Percentiles rank a stretch among this genome's conserved stretches.
Conservation (phyloP, 75 land plant genomes). For the Pinus taeda region DNA sequence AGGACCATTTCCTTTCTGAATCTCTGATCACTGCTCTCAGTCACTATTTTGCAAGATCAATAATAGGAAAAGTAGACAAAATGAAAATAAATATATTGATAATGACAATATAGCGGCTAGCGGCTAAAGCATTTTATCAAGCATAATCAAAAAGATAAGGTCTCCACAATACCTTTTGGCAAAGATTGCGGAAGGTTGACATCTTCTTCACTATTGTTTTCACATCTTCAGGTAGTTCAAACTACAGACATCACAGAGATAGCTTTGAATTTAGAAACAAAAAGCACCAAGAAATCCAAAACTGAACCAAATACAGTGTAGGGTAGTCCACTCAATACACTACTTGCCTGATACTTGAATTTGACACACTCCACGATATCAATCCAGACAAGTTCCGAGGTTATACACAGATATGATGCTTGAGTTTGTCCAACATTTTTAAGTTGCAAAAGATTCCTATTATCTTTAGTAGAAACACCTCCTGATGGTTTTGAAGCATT, state of each 20-base stretch:
- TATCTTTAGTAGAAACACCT: background rate
- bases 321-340: background rate
- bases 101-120: too few species aligned
- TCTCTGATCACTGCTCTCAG: too few species aligned
- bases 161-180: conserved; percentile 67
- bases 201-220: conserved; percentile 53
- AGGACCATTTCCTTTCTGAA: too few species aligned
- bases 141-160: background rate
- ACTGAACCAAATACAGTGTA: background rate
- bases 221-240: conserved; percentile 84
- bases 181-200: conserved; percentile 81
- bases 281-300: background rate
- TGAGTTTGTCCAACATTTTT: conserved; percentile 26
- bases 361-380: conserved; percentile 78
- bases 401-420: conserved; percentile 52
- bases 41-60: too few species aligned
- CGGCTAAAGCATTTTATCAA: background rate
- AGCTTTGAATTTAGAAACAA: background rate
- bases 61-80: too few species aligned
- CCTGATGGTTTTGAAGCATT: background rate
- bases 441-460: background rate
- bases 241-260: conserved; percentile 33
- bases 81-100: too few species aligned
- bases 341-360: conserved; percentile 85
- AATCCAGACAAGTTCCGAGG: conserved; percentile 76